phyloP scores from a whole-genome alignment of 306 rosid species.

The Cajanus cajan region DNA sequence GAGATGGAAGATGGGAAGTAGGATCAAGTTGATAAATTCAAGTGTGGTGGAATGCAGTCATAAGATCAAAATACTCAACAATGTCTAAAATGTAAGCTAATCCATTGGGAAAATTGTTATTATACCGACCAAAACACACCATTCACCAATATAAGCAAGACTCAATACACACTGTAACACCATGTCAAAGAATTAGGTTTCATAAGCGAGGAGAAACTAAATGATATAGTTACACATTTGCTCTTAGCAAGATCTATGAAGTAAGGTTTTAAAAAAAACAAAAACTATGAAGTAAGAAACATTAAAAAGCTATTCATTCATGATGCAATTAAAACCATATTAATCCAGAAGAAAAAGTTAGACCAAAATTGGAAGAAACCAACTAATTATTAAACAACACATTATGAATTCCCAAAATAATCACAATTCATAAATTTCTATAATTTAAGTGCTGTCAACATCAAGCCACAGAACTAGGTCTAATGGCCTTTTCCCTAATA shows the following conservation, averaged over 20 bases:
- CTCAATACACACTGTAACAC: neutral
- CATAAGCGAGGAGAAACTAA: neutral
- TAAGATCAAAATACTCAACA: neutral
- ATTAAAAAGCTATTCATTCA: neutral
- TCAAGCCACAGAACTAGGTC: neutral
- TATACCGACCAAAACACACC: neutral
- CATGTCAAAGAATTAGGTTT: neutral
- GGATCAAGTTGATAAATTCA: slow-evolving; percentile 10
- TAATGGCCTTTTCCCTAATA: neutral
- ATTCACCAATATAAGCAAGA: neutral
- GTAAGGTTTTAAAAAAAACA: neutral
- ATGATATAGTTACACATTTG: neutral
- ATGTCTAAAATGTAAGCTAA: neutral
- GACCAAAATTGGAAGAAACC: neutral
- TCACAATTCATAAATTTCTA: neutral
- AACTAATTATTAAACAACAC: slow-evolving; percentile 5
- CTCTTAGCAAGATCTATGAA: neutral
- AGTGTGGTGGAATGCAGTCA: neutral
- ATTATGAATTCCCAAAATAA: neutral
- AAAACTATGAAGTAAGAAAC: neutral
- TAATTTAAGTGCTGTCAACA: neutral
- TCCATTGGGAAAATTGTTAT: neutral
- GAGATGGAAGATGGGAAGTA: neutral
- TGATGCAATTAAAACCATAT: neutral
- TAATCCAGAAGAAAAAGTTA: neutral